Base-by-base conservation (phyloP, 306 rosid genomes). In the Inga leiocalycina region DNA sequence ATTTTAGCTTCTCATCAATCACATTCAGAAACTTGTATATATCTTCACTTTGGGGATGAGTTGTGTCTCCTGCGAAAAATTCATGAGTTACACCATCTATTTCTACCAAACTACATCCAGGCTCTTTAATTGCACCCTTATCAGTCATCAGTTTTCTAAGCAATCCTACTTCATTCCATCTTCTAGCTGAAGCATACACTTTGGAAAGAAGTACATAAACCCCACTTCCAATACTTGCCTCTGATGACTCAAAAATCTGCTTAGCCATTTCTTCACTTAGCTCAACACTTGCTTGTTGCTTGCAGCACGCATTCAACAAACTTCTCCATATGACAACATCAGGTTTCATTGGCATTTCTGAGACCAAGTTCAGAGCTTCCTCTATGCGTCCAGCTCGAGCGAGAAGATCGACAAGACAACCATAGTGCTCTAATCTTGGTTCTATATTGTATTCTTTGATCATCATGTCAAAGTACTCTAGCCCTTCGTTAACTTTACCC, bases 251-350 rank as follows among this genome's bases (percentile, higher is more conserved):
- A 74, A 95, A 87, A 8, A 91, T 85, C 73, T 88, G 90, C 39
- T 81, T 82, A 37, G 93, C 94, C 75, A 91, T 72, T 90, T 89
- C 88, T 84, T 91, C 90, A 61, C 97, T 82, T 54, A 91, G 89
- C 92, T 95, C 97, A 74, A 95, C 77, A 37, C 87, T 84, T 57
- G 85, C 90, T 24, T 87, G 86, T 80, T 91, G 90, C 93, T 89
- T 93, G 83, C 86, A 87, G 83, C 92, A 93, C 74, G 94, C 94
- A 86, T 92, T 91, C 68, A 95, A 89, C 77, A 93, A 87, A 75
- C 97, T 87, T 92, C 98, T 93, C 95, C 95, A 92, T 35, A 93
- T 92, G n/a, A 93, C 88, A 52, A 61, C 88, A 85, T 95, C 98
- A 19, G 98, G 97, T 80, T 90, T 93, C 30, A 89, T 76, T 7